Conservation (phyloP, 2,329 filamentous ascomycete species). For the Hypoxylon sp. region DNA sequence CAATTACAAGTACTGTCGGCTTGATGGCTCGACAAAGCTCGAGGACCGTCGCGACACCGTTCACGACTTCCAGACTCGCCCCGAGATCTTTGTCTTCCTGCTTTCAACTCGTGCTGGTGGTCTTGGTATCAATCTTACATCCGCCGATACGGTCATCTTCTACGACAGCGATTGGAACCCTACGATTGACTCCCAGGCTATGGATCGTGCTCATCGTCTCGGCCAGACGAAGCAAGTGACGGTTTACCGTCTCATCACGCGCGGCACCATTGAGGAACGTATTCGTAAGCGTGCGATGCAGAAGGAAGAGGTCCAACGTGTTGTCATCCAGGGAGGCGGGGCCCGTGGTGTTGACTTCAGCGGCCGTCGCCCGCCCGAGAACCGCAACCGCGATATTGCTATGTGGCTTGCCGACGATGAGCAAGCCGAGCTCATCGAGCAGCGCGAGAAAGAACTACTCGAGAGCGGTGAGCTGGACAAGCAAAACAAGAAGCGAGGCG, state of each 20-base stretch:
- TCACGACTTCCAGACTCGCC: conserved; percentile 92
- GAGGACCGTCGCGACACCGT: conserved; percentile 98
- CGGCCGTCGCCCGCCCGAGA: conserved; percentile 86
- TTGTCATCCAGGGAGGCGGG: conserved; percentile 93
- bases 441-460: conserved; percentile 87
- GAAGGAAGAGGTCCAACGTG: conserved; percentile 98
- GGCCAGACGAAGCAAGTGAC: conserved; percentile 97
- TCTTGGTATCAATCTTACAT: conserved; percentile 96
- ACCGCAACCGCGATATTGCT: conserved; percentile 96
- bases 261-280: conserved; percentile 96
- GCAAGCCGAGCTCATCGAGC: conserved; percentile 92
- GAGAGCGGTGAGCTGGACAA: conserved; percentile 78
- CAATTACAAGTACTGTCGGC: conserved; percentile 97
- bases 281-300: conserved; percentile 97
- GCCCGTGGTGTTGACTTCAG: conserved; percentile 95
- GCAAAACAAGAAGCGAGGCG: conserved; percentile 70
- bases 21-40: conserved; percentile 96
- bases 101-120: conserved; percentile 96
- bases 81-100: conserved; percentile 97
- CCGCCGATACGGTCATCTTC: conserved; percentile 98
- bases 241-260: conserved; percentile 96
- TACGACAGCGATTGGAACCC: conserved; percentile 99
- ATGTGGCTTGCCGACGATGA: conserved; percentile 99
- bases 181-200: conserved; percentile 97
- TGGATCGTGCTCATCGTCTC: conserved; percentile 98